These are phyloP conservation scores for Cystoderma amianthinum DNA, from an alignment of 768 basidiomycete species.

Conservation along the genomic window DNA sequence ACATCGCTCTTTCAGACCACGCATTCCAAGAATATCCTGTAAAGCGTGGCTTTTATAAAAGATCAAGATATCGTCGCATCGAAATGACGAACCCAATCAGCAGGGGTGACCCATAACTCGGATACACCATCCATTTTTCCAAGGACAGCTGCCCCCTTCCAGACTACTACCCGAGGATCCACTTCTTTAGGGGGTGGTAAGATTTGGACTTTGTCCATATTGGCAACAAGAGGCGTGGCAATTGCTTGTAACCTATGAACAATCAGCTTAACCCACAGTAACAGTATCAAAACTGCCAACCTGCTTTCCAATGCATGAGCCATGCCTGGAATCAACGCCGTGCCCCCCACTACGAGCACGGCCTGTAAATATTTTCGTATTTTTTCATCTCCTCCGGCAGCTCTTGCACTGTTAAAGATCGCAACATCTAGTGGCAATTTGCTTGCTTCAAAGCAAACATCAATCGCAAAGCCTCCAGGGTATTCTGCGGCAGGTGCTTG, in stretches of 20 bases:
- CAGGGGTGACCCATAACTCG: constrained; percentile 82
- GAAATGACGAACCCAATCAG: constrained; percentile 71
- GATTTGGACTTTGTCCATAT: constrained; percentile 85
- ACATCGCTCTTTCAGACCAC: constrained; percentile 76
- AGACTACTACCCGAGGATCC: constrained; percentile 82
- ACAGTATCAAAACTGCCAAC: constrained; percentile 29
- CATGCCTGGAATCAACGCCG: constrained; percentile 75
- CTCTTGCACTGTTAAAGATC: constrained; percentile 87
- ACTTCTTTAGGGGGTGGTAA: constrained; percentile 94
- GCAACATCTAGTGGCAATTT: constrained; percentile 91
- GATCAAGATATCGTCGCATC: not conserved
- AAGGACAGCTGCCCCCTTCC: constrained; percentile 93
- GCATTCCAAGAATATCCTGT: constrained; percentile 74
- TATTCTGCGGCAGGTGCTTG: constrained; percentile 9
- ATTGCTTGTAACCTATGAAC: constrained; percentile 66
- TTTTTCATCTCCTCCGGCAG: constrained; percentile 83
- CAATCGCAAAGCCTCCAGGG: constrained; percentile 53
- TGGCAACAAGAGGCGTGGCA: constrained; percentile 72
- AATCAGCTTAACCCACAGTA: constrained; percentile 2
- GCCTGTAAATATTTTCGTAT: constrained; percentile 85
- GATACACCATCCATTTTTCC: constrained; percentile 86
- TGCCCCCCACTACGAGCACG: constrained; percentile 84
- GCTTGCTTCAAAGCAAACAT: constrained; percentile 78
- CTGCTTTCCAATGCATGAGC: constrained; percentile 84
- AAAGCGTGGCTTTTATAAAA: constrained; percentile 1